Base-by-base conservation (phyloP, 139 green algal species). In the Chlamydomonas schloesseri region DNA sequence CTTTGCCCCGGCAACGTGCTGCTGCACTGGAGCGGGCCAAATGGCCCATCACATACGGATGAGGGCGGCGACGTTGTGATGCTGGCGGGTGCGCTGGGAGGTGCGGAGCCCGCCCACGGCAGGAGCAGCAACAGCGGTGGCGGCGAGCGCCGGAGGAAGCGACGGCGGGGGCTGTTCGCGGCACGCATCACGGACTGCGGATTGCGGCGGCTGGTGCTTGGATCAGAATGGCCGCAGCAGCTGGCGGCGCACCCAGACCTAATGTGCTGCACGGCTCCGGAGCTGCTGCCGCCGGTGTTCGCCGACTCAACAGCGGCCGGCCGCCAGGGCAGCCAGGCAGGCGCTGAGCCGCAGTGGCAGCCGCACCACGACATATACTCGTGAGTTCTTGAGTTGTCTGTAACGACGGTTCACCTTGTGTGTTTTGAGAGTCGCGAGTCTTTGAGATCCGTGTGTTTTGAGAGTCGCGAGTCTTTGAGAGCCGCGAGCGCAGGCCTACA, bases 141-240 rank as follows among this genome's bases (percentile, higher is more conserved):
- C 47, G 72, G 47, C 9, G 42, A 29, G 46, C 33, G 46, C 46
- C 46, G 53, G 23, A 34, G 8, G 23, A 23, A 31, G 76, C 15
- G 60, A 42, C 31, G 42, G 42, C 36, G 62, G 18, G 26, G 77
- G 34, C 36, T 62, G 28, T 42, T 84, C 10, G 57, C 78, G 5
- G 64, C 78, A n/a, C 78, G 64, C 15, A 33, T 84, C 21, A 65
- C 78, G 14, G 78, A 84, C 46, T 84, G 64, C 42, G 78, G 78
- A 17, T 17, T 84, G 46, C 62, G 78, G 64, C 78, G 78, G 64
- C 64, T 84, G 78, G 78, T 67, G 46, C 78, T 84, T 46, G 78
- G 78, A 1, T 1, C 13, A 0, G 64, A 31, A 0, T 74, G 78
- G 64, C 28, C 6, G 17, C 20, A 46, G n/a, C 13, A 31, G 37